Percentiles rank a stretch among this genome's conserved stretches.
Evolutionary conservation across 2,329 filamentous ascomycete species (phyloP).

Genomic region (Colletotrichum sp.): DNA sequence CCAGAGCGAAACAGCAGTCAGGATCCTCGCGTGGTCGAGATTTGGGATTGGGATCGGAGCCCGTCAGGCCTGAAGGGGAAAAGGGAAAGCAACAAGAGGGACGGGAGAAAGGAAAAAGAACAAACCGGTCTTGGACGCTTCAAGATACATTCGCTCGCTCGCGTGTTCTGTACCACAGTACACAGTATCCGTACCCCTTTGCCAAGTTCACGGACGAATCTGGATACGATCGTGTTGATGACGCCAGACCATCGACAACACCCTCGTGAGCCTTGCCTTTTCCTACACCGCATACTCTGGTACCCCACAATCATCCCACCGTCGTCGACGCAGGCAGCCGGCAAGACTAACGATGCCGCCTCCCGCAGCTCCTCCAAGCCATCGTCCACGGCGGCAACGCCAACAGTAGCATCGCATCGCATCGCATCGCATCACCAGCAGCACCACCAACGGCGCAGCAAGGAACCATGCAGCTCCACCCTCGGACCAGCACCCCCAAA

Average conservation of each 20-base stretch:
- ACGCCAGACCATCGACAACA: not conserved
- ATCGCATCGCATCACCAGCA: not conserved
- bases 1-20: not conserved
- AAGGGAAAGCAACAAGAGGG: not conserved
- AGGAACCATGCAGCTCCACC: conserved; percentile 18
- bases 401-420: not conserved
- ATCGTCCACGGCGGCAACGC: not conserved
- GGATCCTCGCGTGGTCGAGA: not conserved
- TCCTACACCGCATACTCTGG: not conserved
- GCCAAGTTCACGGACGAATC: not conserved
- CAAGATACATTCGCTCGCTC: not conserved
- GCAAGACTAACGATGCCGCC: not conserved
- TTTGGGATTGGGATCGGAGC: not conserved
- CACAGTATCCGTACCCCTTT: not conserved
- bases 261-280: conserved; percentile 4
- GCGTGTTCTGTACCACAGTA: not conserved
- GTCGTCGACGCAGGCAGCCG: not conserved
- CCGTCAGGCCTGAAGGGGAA: not conserved
- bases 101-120: not conserved
- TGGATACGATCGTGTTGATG: not conserved
- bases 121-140: not conserved
- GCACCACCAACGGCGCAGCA: not conserved
- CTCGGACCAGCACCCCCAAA: conserved; percentile 19
- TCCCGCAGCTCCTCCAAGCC: not conserved
- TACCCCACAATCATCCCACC: not conserved